Base-by-base conservation (phyloP, 1,284 basidiomycete species). In the Sutorius eximius region DNA sequence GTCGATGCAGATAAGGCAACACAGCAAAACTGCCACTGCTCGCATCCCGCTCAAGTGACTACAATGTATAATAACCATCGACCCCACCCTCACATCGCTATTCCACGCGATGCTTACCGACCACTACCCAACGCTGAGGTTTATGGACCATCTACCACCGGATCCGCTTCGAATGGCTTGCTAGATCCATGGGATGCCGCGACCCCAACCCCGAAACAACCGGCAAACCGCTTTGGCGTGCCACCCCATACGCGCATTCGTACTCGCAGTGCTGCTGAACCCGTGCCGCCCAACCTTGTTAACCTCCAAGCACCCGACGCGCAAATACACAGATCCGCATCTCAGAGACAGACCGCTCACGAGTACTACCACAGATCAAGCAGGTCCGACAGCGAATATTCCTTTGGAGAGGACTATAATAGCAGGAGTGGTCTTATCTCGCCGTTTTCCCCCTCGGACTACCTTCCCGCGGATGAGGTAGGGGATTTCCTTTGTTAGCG, bases 271-370 rank as follows among this genome's bases (percentile, higher is more conserved):
- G 72, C 69, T n/a, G 64, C 75, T 22, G 70, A 74, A 36, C 55
- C 61, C 1, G 61, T 68, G 2, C 57, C 68, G 2, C 51, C 71
- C 18, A 60, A 61, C 18, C 61, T 78, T 27, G 5, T 27, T 9
- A 56, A 73, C 3, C 80, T 82, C 61, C 63, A 42, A 44, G 49
- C 34, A 6, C 78, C 82, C 22, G 81, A 86, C 47, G 76, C 83
- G 3, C 77, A 79, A 53, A 61, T 85, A 22, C 72, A 78, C 59
- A 78, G 81, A 51, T 77, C 81, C 8, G 62, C 68, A 9, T 84
- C 84, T 1, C 75, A 76, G 51, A 66, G 71, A 51, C 61, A 72
- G 16, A 61, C 69, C 3, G 62, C 71, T 45, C 63, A 64, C 41
- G 71, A 71, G 22, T 75, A 82, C 58, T 71, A 75, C 66, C 61